phyloP scores from a whole-genome alignment of 345 rosid genomes.

The Citrus trifoliata region DNA sequence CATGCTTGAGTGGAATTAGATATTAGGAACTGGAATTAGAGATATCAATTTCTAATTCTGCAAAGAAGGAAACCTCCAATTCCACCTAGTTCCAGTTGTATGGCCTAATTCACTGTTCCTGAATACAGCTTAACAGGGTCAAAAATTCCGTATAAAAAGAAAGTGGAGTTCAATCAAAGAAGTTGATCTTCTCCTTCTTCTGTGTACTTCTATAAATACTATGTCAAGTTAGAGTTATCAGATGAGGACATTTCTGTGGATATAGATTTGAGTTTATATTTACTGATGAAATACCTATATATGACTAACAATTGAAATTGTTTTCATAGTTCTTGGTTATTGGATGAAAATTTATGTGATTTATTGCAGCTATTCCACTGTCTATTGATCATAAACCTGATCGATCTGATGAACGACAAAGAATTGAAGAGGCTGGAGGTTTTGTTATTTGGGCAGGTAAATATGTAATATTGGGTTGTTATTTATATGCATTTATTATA shows the following conservation, averaged over 20 bases:
- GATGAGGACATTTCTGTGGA: background rate
- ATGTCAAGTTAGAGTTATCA: background rate
- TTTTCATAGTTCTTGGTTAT: background rate
- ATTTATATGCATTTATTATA: background rate
- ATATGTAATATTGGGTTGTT: constrained; percentile 3
- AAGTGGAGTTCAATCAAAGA: background rate
- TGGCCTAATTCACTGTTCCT: background rate
- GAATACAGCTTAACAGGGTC: background rate
- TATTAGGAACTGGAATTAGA: background rate
- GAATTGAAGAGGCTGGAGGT: constrained; percentile 52
- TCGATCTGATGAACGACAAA: constrained; percentile 45
- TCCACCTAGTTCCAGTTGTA: background rate
- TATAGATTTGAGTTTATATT: background rate
- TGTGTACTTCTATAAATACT: background rate
- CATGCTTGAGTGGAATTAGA: background rate
- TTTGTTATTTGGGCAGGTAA: constrained; percentile 54
- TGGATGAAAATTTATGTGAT: background rate
- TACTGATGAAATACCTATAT: background rate
- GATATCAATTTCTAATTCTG: background rate
- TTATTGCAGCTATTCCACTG: constrained; percentile 35
- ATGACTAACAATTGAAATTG: background rate
- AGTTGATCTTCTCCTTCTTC: background rate
- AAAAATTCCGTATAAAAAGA: background rate
- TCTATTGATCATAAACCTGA: constrained; percentile 54
- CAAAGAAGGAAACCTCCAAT: background rate